These are phyloP conservation scores for Paraconiothyrium brasiliense DNA, from an alignment of 2,329 filamentous ascomycete species.

Conservation along the genomic window DNA sequence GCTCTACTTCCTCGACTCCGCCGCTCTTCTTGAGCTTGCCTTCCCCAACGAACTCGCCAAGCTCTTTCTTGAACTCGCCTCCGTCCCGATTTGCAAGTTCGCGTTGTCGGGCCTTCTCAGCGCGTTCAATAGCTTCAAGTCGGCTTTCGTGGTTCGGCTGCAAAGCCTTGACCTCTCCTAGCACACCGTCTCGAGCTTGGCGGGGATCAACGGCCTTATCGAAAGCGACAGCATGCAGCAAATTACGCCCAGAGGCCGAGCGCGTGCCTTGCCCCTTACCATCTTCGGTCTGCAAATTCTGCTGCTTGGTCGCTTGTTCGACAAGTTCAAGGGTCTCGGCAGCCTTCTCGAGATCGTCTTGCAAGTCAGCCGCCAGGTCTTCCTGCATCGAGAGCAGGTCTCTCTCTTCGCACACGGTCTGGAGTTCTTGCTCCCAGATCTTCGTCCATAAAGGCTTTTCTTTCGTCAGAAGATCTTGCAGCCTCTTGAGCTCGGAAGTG, in stretches of 20 bases:
- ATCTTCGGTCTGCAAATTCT: conserved; percentile 78
- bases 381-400: conserved; percentile 97
- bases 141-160: conserved; percentile 94
- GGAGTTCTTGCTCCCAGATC: conserved; percentile 98
- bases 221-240: conserved; percentile 45
- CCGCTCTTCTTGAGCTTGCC: conserved; percentile 96
- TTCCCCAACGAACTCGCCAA: conserved; percentile 85
- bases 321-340: conserved; percentile 92
- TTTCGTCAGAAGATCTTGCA: conserved; percentile 88
- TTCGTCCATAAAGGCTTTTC: conserved; percentile 99
- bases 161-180: conserved; percentile 91
- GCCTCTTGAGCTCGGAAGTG: conserved; percentile 87
- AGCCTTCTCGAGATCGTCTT: conserved; percentile 95
- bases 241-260: conserved; percentile 59
- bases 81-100: conserved; percentile 80
- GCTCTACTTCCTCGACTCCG: conserved; percentile 92
- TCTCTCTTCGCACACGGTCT: conserved; percentile 93
- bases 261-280: conserved; percentile 55
- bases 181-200: conserved; percentile 87
- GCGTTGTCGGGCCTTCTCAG: conserved; percentile 88
- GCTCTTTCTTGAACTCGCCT: conserved; percentile 85
- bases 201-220: conserved; percentile 72
- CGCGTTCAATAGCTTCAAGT: conserved; percentile 95
- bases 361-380: conserved; percentile 88
- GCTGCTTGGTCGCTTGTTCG: conserved; percentile 97